Evolutionary conservation across 1,284 basidiomycete species (phyloP).

Genomic region (Marasmius oreades): DNA sequence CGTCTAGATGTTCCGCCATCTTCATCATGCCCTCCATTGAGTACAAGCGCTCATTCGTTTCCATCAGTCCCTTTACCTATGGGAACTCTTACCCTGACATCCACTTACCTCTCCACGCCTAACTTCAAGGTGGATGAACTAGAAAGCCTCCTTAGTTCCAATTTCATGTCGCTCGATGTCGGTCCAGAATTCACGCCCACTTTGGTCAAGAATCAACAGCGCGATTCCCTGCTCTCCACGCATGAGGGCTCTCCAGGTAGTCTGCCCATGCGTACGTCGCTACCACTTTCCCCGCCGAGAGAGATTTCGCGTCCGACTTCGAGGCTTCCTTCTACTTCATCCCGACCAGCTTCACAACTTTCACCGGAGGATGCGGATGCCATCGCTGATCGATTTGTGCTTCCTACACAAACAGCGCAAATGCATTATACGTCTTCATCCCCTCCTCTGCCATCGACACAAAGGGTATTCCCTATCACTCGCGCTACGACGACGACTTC

Average conservation of each 20-base stretch:
- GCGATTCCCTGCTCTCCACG: conserved; percentile 36
- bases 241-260: conserved; percentile 36
- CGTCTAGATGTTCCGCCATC: conserved; percentile 38
- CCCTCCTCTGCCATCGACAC: neutral
- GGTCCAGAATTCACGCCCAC: conserved; percentile 49
- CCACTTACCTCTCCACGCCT: conserved; percentile 61
- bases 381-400: conserved; percentile 54
- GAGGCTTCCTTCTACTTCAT: neutral
- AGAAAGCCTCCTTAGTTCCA: conserved; percentile 67
- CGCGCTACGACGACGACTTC: conserved; percentile 26
- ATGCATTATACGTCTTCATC: neutral
- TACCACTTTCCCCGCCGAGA: conserved; percentile 38
- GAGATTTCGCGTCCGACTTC: conserved; percentile 8
- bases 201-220: conserved; percentile 48
- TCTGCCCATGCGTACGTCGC: conserved; percentile 37
- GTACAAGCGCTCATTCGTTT: conserved; percentile 53
- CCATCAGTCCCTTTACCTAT: conserved; percentile 62
- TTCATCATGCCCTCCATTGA: conserved; percentile 32
- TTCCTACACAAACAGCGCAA: conserved; percentile 33
- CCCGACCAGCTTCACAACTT: neutral
- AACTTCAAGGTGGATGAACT: conserved; percentile 70
- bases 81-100: conserved; percentile 57
- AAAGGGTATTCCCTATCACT: conserved; percentile 26
- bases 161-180: conserved; percentile 60
- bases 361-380: conserved; percentile 15